These are phyloP conservation scores for Camelina laxa DNA, from an alignment of 345 rosid species.

Conservation along the genomic window DNA sequence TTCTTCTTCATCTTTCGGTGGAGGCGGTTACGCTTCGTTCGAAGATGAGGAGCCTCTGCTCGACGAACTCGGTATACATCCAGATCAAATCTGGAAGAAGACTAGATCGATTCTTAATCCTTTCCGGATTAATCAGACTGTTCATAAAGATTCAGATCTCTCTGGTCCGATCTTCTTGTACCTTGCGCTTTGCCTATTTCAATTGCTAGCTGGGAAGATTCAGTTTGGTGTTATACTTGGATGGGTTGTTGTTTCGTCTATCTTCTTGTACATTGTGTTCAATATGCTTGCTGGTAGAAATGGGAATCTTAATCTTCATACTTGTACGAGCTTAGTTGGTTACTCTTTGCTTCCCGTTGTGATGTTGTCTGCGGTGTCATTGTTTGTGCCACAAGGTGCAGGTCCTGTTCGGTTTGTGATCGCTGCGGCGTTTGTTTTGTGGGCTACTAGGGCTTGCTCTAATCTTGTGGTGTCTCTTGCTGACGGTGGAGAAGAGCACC, in stretches of 20 bases:
- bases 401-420: conserved; percentile 53
- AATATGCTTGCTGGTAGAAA: conserved; percentile 94
- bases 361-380: conserved; percentile 68
- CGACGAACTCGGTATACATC: conserved; percentile 96
- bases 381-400: conserved; percentile 70
- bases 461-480: conserved; percentile 75
- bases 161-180: conserved; percentile 86
- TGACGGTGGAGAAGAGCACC: conserved; percentile 92
- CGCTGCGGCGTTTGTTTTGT: conserved; percentile 65
- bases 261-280: conserved; percentile 80
- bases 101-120: conserved; percentile 88
- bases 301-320: conserved; percentile 82
- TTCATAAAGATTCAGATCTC: conserved; percentile 80
- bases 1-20: conserved; percentile 43
- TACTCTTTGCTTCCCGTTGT: conserved; percentile 85
- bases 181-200: conserved; percentile 79
- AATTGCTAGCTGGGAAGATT: conserved; percentile 85
- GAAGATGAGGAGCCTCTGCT: conserved; percentile 96
- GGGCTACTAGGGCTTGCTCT: conserved; percentile 85
- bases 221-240: conserved; percentile 90
- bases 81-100: conserved; percentile 91
- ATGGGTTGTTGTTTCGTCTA: conserved; percentile 91
- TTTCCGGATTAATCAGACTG: conserved; percentile 62
- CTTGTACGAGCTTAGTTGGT: conserved; percentile 88
- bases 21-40: conserved; percentile 54